A percentile compares a stretch with the other conserved stretches of the same genome.
These are phyloP conservation scores for Phytophthora tubulina DNA, from an alignment of 352 stramenopile species.

Conservation along the genomic window DNA sequence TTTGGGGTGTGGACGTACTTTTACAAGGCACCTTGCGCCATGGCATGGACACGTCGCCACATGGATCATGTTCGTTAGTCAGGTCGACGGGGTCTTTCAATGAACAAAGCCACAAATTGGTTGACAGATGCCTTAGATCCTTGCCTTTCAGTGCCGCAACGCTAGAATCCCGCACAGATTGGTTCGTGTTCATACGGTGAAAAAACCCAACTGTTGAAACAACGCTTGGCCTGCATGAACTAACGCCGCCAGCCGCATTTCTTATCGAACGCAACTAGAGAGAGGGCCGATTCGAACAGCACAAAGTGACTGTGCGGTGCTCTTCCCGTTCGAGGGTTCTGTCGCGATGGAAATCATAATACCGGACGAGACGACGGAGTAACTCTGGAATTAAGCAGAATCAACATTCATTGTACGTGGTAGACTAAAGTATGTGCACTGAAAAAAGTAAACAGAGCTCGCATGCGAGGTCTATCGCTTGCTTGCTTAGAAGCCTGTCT, in stretches of 20 bases:
- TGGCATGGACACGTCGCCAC: conserved; percentile 21
- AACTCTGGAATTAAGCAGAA: conserved; percentile 3
- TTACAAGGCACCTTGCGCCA: not conserved
- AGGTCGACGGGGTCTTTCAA: conserved; percentile 5
- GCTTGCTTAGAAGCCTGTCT: conserved; percentile 20
- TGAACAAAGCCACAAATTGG: conserved; percentile 9
- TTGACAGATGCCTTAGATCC: conserved; percentile 14
- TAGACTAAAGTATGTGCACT: conserved; percentile 14
- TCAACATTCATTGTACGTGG: conserved; percentile 19
- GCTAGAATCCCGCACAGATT: conserved; percentile 12
- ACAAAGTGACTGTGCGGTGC: too few relatives aligned
- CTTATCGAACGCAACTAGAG: conserved; percentile 12
- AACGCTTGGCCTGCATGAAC: not conserved
- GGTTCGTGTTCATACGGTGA: conserved; percentile 15
- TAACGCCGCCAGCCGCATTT: not conserved
- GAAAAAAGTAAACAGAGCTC: not conserved
- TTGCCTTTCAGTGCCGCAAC: not conserved
- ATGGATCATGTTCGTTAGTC: conserved; percentile 23
- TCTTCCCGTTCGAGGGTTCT: too few relatives aligned
- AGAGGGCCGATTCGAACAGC: too few relatives aligned
- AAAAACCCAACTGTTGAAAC: not conserved
- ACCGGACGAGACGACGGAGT: not conserved
- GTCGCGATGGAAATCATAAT: too few relatives aligned
- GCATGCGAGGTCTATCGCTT: not conserved
- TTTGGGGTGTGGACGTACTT: not conserved